These are phyloP conservation scores for Larix sibirica DNA, from an alignment of 83 land plant genomes.

Conservation along the genomic window DNA sequence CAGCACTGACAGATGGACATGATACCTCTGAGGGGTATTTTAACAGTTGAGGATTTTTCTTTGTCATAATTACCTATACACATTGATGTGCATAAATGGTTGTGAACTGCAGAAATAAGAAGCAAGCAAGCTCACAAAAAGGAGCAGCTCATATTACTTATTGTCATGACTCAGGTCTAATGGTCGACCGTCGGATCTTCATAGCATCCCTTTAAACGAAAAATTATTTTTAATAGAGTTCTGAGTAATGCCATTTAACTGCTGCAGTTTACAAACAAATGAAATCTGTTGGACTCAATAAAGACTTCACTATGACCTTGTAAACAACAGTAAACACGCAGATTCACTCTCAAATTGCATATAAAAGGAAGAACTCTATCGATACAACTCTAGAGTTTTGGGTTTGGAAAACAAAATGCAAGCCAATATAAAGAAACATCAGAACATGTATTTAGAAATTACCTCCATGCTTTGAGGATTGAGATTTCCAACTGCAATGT, in stretches of 20 bases:
- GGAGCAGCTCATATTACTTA: too few relatives aligned
- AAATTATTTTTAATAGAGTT: background rate
- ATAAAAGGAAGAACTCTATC: background rate
- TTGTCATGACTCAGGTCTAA: background rate
- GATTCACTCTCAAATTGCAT: background rate
- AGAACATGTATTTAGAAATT: conserved; percentile 3
- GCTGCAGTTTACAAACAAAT: background rate
- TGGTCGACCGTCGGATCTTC: background rate
- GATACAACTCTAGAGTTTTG: background rate
- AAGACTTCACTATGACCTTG: background rate
- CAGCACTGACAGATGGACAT: too few relatives aligned
- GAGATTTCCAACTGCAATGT: conserved; percentile 54
- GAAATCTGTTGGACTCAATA: background rate
- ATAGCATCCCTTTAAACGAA: background rate
- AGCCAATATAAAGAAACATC: conserved; percentile 2
- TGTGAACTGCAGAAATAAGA: too few relatives aligned
- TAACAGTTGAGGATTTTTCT: too few relatives aligned
- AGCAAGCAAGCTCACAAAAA: too few relatives aligned
- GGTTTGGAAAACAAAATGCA: background rate
- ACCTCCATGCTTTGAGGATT: conserved; percentile 37
- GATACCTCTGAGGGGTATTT: too few relatives aligned
- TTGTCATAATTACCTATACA: too few relatives aligned
- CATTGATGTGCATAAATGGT: too few relatives aligned
- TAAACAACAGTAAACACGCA: background rate
- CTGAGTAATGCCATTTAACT: background rate